These are phyloP conservation scores for Talinum fruticosum DNA, from an alignment of 148 eudicot genomes.

Conservation along the genomic window DNA sequence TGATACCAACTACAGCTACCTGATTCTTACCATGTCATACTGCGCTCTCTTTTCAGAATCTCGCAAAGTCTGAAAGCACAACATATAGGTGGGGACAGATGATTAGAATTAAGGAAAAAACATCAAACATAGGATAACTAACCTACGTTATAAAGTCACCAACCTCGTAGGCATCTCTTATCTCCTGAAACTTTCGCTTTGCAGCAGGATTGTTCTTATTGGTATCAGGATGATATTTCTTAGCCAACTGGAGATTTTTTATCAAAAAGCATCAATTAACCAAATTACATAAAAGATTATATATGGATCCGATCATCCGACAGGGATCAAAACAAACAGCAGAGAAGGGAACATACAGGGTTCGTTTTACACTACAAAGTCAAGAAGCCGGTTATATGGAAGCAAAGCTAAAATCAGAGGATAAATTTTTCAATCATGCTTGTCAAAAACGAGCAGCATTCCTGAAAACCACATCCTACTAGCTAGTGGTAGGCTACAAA, in stretches of 20 bases:
- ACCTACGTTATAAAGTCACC: conserved; percentile 23
- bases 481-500: not conserved
- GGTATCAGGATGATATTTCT: conserved; percentile 92
- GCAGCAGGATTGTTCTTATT: conserved; percentile 77
- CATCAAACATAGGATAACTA: not conserved
- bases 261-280: not conserved
- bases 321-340: not conserved
- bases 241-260: conserved; percentile 65
- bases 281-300: not conserved
- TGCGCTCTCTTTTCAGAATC: conserved; percentile 71
- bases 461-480: not conserved
- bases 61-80: conserved; percentile 60
- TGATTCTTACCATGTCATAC: conserved; percentile 74
- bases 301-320: not conserved
- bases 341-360: not conserved
- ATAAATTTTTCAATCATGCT: not conserved
- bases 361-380: not conserved
- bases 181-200: conserved; percentile 90
- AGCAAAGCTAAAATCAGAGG: not conserved
- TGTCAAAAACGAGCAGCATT: not conserved
- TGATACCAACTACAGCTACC: not conserved
- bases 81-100: conserved; percentile 28
- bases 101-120: conserved; percentile 9
- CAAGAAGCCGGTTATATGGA: not conserved
- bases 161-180: conserved; percentile 98